A percentile compares a stretch with the other conserved stretches of the same genome.
phyloP scores from a whole-genome alignment of 1,284 basidiomycete species.

The Sporisorium scitamineum region DNA sequence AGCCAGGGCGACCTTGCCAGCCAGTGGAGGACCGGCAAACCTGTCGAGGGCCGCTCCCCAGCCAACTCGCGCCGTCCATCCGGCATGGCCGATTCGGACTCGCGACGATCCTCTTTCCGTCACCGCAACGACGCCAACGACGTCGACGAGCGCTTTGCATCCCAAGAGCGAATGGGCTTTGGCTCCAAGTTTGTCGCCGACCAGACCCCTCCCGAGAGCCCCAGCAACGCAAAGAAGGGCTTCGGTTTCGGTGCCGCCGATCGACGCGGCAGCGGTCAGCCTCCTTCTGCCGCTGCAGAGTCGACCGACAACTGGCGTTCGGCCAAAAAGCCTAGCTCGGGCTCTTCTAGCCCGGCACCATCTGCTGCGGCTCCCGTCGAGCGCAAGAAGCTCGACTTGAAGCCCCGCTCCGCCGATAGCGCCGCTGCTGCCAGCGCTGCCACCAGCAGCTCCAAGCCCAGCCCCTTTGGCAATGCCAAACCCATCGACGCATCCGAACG shows the following conservation, averaged over 20 bases:
- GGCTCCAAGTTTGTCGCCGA: conserved; percentile 60
- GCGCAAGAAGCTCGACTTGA: conserved; percentile 67
- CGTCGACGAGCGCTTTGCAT: conserved; percentile 57
- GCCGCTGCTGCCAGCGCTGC: conserved; percentile 79
- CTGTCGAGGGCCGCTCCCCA: conserved; percentile 47
- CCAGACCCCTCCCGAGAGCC: conserved; percentile 59
- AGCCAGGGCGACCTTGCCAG: conserved; percentile 60
- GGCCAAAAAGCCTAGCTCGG: conserved; percentile 40
- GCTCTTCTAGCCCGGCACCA: conserved; percentile 41
- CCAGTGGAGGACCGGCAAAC: conserved; percentile 68
- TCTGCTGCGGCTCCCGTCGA: conserved; percentile 52
- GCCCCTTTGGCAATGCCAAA: conserved; percentile 90
- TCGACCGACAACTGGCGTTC: conserved; percentile 54
- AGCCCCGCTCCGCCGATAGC: conserved; percentile 69
- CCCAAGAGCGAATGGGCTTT: conserved; percentile 65
- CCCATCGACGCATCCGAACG: conserved; percentile 85
- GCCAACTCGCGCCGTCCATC: conserved; percentile 46
- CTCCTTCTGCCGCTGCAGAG: conserved; percentile 20
- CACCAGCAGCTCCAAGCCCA: conserved; percentile 72
- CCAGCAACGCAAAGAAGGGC: conserved; percentile 47
- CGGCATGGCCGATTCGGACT: conserved; percentile 36
- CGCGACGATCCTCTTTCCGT: conserved; percentile 36
- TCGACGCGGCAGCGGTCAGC: conserved; percentile 32
- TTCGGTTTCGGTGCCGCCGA: conserved; percentile 57
- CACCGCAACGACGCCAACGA: conserved; percentile 55